These are phyloP conservation scores for Neltuma alba DNA, from an alignment of 306 rosid genomes.

Conservation along the genomic window DNA sequence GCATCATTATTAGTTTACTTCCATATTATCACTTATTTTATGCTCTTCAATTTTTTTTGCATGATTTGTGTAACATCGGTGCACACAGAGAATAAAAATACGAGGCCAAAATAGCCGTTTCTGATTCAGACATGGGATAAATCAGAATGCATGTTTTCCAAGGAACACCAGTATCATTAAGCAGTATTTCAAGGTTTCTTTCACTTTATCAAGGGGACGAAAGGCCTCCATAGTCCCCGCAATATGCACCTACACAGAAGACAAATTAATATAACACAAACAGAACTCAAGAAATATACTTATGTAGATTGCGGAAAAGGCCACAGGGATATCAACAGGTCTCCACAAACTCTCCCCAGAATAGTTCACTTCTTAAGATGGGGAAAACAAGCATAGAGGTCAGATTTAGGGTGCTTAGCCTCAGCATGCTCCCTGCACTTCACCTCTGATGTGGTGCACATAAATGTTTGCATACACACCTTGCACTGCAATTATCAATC, in stretches of 20 bases:
- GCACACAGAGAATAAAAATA: not conserved
- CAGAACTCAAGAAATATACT: not conserved
- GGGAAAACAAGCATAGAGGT: conserved; percentile 60
- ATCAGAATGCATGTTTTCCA: conserved; percentile 3
- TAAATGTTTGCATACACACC: conserved; percentile 91
- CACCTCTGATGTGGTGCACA: conserved; percentile 85
- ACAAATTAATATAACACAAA: conserved; percentile 25
- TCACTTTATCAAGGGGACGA: conserved; percentile 30
- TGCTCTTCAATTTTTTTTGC: not conserved
- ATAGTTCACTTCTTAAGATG: conserved; percentile 58
- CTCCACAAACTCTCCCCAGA: conserved; percentile 12
- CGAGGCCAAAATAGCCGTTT: not conserved
- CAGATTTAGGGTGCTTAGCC: conserved; percentile 85
- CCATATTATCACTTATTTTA: not conserved
- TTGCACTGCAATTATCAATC: conserved; percentile 76
- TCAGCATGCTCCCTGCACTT: conserved; percentile 88
- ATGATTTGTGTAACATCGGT: not conserved
- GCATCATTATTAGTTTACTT: no score
- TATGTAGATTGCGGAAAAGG: conserved; percentile 35
- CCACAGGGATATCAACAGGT: conserved; percentile 9
- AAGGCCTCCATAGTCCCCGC: conserved; percentile 6
- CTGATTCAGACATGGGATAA: not conserved
- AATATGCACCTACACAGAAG: conserved; percentile 19
- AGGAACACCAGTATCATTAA: conserved; percentile 33
- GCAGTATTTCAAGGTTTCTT: conserved; percentile 28